Evolutionary conservation across 148 eudicot species (phyloP).

Genomic region (Rhododendron henanense): DNA sequence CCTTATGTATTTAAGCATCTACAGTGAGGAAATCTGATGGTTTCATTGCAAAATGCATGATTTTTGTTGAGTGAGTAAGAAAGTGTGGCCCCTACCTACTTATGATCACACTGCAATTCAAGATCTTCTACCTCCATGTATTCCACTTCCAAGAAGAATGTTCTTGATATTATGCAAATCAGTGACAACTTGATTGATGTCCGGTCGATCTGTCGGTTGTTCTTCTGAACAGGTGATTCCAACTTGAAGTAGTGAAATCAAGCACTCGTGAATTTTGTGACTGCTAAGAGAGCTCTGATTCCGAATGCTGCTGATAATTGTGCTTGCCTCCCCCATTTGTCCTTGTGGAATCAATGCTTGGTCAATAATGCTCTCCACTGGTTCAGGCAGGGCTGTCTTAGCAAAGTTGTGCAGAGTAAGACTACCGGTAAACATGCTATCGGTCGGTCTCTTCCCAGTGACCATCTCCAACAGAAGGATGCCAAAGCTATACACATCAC

Average conservation of each 20-base stretch:
- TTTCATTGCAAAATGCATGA: background rate
- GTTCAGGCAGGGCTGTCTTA: accelerated
- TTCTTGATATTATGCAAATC: background rate
- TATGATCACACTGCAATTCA: background rate
- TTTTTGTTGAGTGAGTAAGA: background rate
- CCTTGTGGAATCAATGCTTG: too few relatives aligned
- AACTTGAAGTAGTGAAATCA: background rate
- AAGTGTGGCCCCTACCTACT: background rate
- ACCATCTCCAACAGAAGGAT: too few relatives aligned
- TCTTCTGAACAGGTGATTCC: too few relatives aligned
- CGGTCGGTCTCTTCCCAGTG: too few relatives aligned
- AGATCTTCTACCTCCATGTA: background rate
- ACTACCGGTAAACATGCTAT: too few relatives aligned
- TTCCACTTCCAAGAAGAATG: background rate
- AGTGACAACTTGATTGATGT: background rate
- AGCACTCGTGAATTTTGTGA: background rate
- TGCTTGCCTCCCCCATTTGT: too few relatives aligned
- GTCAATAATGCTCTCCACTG: too few relatives aligned
- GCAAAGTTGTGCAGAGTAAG: too few relatives aligned
- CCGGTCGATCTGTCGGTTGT: background rate
- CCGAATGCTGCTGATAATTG: background rate
- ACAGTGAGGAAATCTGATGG: background rate
- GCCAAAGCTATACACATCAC: background rate
- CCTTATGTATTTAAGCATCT: background rate
- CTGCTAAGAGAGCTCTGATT: background rate